A percentile compares a stretch with the other conserved stretches of the same genome.
Conservation (phyloP, 805 yeast genomes). For the Lipomyces orientalis region DNA sequence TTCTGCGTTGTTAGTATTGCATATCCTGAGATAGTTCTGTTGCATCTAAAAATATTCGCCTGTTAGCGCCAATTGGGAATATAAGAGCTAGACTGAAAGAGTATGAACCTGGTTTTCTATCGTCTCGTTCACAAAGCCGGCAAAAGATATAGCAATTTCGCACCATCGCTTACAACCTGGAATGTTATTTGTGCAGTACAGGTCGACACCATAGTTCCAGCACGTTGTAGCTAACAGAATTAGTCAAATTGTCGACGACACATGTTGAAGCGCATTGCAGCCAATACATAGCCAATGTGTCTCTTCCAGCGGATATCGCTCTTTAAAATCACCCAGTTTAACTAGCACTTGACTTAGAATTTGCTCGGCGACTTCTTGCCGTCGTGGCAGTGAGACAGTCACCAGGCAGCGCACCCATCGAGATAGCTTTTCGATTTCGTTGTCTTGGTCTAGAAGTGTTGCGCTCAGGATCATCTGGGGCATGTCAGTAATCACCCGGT, state of each 20-base stretch:
- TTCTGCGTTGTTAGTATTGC: not conserved
- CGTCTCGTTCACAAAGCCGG: slow-evolving; percentile 15
- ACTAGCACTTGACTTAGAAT: slow-evolving; percentile 20
- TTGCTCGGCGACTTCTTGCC: slow-evolving; percentile 22
- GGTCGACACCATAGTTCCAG: slow-evolving; percentile 34
- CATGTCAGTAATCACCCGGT: not conserved
- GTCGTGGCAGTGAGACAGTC: slow-evolving; percentile 23
- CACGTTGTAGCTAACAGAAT: slow-evolving; percentile 22
- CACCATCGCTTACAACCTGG: slow-evolving; percentile 30
- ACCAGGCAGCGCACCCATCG: slow-evolving; percentile 31
- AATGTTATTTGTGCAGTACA: slow-evolving; percentile 19
- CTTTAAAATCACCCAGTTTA: slow-evolving; percentile 13
- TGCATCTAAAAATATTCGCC: slow-evolving; percentile 17
- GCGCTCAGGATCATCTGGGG: slow-evolving; percentile 19
- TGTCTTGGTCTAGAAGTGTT: slow-evolving; percentile 11
- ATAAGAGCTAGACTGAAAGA: not conserved
- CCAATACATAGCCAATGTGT: slow-evolving; percentile 5
- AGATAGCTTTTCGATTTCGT: slow-evolving; percentile 23
- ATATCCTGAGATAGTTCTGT: slow-evolving; percentile 18
- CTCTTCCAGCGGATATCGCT: slow-evolving; percentile 8
- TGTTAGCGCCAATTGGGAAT: not conserved
- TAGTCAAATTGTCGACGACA: not conserved
- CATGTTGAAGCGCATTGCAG: not conserved
- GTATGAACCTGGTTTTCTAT: slow-evolving; percentile 19
- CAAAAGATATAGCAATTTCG: slow-evolving; percentile 28